Conservation (phyloP, 176 grass and related monocot genomes). For the Avena insularis region DNA sequence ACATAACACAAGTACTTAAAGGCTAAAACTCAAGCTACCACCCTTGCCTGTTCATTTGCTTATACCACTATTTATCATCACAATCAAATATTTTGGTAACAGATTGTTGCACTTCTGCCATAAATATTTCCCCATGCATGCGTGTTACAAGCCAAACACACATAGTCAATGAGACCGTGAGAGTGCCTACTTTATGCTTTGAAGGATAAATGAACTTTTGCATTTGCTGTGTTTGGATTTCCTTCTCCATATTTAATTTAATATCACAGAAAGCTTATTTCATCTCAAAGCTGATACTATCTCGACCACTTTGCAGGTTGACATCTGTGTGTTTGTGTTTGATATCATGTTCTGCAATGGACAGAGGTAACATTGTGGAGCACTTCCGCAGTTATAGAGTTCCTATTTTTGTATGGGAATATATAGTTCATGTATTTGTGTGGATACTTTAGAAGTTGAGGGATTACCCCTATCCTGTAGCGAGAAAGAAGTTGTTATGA, state of each 20-base stretch:
- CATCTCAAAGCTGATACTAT: slow-evolving; percentile 10
- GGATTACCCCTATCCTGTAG: neutral
- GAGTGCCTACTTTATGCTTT: slow-evolving; percentile 25
- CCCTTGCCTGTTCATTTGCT: slow-evolving; percentile 7
- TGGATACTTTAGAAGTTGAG: neutral
- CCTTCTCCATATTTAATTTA: slow-evolving; percentile 8
- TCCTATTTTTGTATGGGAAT: neutral
- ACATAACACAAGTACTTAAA: neutral
- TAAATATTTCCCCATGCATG: slow-evolving; percentile 40
- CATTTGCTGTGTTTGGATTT: slow-evolving; percentile 14
- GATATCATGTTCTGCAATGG: slow-evolving; percentile 91
- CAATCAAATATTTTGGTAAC: slow-evolving; percentile 18
- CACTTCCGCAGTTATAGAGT: slow-evolving; percentile 10
- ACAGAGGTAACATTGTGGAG: slow-evolving; percentile 62
- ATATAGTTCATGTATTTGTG: slow-evolving; percentile 10
- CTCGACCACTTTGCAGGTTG: slow-evolving; percentile 64
- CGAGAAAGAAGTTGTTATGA: neutral
- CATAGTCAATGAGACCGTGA: neutral
- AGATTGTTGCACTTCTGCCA: slow-evolving; percentile 9
- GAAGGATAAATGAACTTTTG: slow-evolving; percentile 13
- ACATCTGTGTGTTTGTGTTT: slow-evolving; percentile 93
- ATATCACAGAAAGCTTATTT: slow-evolving; percentile 8
- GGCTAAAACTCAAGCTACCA: slow-evolving; percentile 5
- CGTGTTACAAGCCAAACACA: neutral
- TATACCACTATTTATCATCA: slow-evolving; percentile 28